phyloP scores from a whole-genome alignment of 805 yeast genomes.

The Metschnikowia anglica region DNA sequence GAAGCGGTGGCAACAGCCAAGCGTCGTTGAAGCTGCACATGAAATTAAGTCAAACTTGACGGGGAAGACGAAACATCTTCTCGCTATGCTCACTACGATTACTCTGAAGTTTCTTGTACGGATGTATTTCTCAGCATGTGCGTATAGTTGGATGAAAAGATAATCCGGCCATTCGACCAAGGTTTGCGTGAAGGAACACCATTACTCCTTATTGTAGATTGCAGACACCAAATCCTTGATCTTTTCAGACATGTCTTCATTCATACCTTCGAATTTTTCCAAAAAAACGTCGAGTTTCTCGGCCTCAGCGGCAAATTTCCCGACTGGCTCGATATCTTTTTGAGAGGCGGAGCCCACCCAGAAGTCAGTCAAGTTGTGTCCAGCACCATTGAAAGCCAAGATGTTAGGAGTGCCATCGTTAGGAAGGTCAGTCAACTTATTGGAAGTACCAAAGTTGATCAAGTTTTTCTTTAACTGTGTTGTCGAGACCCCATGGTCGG shows the following conservation, averaged over 20 bases:
- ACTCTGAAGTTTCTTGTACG: no score
- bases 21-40: no score
- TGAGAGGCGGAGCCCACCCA: slow-evolving; percentile 42
- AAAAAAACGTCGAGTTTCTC: slow-evolving; percentile 25
- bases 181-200: background rate
- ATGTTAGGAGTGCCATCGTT: slow-evolving; percentile 70
- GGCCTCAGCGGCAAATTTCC: slow-evolving; percentile 11
- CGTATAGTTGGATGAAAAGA: no score
- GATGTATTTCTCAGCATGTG: no score
- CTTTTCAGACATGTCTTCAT: slow-evolving; percentile 25
- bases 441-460: slow-evolving; percentile 64
- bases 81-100: no score
- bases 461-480: slow-evolving; percentile 74
- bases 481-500: slow-evolving; percentile 60
- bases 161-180: background rate
- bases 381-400: slow-evolving; percentile 80
- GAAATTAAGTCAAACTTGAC: no score
- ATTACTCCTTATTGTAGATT: slow-evolving; percentile 24
- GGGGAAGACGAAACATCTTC: no score
- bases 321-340: slow-evolving; percentile 17
- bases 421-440: slow-evolving; percentile 60
- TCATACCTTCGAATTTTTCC: slow-evolving; percentile 20
- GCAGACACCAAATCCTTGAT: slow-evolving; percentile 28
- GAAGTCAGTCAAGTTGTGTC: slow-evolving; percentile 64
- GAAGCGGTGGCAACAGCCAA: no score